Conservation (phyloP, 1,139 yeast genomes). For the Nakaseomyces delphensis region DNA sequence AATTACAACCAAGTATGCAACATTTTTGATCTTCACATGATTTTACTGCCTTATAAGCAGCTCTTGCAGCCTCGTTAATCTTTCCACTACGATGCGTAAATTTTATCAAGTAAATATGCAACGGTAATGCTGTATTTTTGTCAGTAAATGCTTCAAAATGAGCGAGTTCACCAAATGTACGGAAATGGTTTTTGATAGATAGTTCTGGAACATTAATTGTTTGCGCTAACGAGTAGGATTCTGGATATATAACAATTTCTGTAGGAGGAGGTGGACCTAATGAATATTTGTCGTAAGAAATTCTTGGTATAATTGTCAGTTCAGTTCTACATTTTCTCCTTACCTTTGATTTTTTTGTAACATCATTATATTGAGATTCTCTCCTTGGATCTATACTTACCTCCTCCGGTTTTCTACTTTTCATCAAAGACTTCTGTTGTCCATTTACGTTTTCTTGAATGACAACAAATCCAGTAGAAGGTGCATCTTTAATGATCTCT, state of each 20-base stretch:
- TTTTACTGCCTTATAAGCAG: constrained; percentile 36
- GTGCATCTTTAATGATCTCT: constrained; percentile 22
- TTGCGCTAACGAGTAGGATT: constrained; percentile 37
- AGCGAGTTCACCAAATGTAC: constrained; percentile 51
- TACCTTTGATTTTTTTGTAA: background rate
- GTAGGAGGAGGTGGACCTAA: constrained; percentile 68
- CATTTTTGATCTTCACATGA: constrained; percentile 30
- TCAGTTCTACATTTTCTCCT: constrained; percentile 30
- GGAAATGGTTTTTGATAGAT: constrained; percentile 44
- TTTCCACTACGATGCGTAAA: constrained; percentile 48
- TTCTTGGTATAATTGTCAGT: constrained; percentile 45
- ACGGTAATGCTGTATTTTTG: constrained; percentile 69
- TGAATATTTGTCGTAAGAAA: constrained; percentile 58
- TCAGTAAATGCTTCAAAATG: constrained; percentile 58
- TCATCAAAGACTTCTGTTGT: constrained; percentile 33
- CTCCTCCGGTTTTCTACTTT: constrained; percentile 18
- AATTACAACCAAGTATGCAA: constrained; percentile 32
- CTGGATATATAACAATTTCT: constrained; percentile 62
- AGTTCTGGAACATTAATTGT: constrained; percentile 17
- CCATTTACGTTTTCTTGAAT: constrained; percentile 36
- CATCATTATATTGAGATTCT: constrained; percentile 9
- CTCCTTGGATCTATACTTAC: constrained; percentile 34
- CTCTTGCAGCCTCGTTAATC: constrained; percentile 36
- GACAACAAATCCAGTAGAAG: constrained; percentile 52
- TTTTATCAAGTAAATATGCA: constrained; percentile 61